Percentiles rank a stretch among this genome's conserved stretches.
These are phyloP conservation scores for Phytophthora sp. DNA, from an alignment of 352 stramenopile genomes.

Conservation along the genomic window DNA sequence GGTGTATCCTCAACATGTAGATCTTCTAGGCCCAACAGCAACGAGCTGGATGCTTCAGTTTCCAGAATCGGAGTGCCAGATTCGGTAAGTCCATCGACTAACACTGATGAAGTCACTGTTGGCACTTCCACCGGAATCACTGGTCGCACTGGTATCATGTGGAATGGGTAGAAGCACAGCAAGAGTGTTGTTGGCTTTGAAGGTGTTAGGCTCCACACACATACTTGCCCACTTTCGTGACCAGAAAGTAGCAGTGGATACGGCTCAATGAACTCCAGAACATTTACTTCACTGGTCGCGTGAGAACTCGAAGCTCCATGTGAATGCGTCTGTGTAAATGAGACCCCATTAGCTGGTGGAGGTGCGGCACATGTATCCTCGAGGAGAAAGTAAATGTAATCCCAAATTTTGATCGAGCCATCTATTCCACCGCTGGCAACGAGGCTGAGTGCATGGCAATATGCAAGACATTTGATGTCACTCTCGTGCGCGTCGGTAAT, in stretches of 20 bases:
- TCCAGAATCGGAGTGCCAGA: too few relatives aligned
- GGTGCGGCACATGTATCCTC: conserved; percentile 56
- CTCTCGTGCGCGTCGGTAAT: conserved; percentile 73
- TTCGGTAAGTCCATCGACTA: not conserved
- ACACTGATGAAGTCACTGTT: not conserved
- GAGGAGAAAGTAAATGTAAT: conserved; percentile 86
- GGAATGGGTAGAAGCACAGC: conserved; percentile 47
- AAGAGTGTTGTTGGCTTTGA: conserved; percentile 49
- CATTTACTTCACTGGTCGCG: conserved; percentile 57
- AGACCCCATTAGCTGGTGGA: conserved; percentile 3
- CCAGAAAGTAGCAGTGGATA: conserved; percentile 73
- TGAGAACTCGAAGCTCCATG: not conserved
- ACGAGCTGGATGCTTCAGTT: not conserved
- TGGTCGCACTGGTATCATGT: conserved; percentile 20
- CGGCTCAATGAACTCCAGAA: conserved; percentile 75
- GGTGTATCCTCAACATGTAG: not conserved
- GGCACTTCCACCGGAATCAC: conserved; percentile 1
- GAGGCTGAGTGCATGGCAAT: conserved; percentile 73
- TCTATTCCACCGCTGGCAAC: conserved; percentile 68
- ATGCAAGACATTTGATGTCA: conserved; percentile 82
- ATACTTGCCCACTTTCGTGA: conserved; percentile 74
- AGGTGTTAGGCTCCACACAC: conserved; percentile 61
- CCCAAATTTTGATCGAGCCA: conserved; percentile 82
- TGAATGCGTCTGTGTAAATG: conserved; percentile 8
- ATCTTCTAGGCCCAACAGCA: not conserved